Conservation (phyloP, 2,329 filamentous ascomycete species). For the Metarhizium guizhouense region DNA sequence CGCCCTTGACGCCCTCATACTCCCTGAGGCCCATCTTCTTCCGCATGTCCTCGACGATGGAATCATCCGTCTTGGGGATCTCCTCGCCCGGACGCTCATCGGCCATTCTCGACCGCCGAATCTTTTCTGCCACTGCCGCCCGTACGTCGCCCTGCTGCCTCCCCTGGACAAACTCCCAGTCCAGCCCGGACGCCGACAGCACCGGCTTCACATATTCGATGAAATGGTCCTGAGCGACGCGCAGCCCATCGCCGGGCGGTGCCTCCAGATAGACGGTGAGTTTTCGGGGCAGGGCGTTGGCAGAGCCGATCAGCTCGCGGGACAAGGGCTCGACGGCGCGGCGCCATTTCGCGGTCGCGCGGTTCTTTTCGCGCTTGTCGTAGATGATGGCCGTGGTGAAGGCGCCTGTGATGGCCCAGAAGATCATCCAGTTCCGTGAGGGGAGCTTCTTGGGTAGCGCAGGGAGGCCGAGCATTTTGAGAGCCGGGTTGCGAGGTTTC, state of each 20-base stretch:
- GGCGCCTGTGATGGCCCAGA: constrained; percentile 68
- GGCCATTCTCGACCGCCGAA: constrained; percentile 60
- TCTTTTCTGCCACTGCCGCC: constrained; percentile 76
- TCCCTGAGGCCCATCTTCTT: constrained; percentile 57
- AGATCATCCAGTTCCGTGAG: constrained; percentile 97
- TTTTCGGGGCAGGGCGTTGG: constrained; percentile 69
- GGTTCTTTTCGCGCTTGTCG: constrained; percentile 84
- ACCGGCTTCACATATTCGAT: constrained; percentile 93
- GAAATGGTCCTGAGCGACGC: constrained; percentile 86
- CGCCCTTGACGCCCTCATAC: constrained; percentile 67
- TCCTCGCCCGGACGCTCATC: constrained; percentile 42
- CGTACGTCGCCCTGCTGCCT: constrained; percentile 87
- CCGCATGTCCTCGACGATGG: constrained; percentile 54
- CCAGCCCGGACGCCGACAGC: constrained; percentile 77
- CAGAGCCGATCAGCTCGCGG: constrained; percentile 58
- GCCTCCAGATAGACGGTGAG: constrained; percentile 79
- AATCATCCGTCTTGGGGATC: constrained; percentile 39
- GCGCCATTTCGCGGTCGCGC: constrained; percentile 78
- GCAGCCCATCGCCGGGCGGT: constrained; percentile 78
- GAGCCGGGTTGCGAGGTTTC: constrained; percentile 55
- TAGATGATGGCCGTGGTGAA: constrained; percentile 79
- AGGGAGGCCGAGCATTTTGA: constrained; percentile 76
- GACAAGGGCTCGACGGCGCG: constrained; percentile 77
- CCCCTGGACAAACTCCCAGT: constrained; percentile 95
- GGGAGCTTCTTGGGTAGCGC: constrained; percentile 76